Evolutionary conservation across 2,329 filamentous ascomycete genomes (phyloP), one percentile per base, ranked within the genome.

Genomic region (Ceratocystis cubensis): DNA sequence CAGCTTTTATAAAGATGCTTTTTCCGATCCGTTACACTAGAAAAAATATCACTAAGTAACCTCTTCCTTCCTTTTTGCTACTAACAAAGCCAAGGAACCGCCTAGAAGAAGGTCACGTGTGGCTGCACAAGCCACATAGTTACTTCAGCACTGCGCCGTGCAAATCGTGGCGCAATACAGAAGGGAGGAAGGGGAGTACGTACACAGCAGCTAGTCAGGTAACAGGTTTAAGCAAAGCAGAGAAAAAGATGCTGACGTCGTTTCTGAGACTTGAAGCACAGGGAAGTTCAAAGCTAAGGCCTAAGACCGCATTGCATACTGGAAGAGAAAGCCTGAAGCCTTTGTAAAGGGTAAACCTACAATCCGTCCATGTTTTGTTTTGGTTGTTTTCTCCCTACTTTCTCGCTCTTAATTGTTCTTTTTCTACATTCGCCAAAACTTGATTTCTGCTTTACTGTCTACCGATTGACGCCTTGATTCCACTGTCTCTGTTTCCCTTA

Each of bases 191-290:
- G 2, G 15, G 6, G 28, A 17, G 5, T 59, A 59, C 53, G 25
- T 13, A 57, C n/a, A 50, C 17, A 41, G 37, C 22, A 25, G 20
- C 30, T 33, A 33, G 30, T 33, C 6, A 33, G 30, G 10, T 6
- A 20, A 22, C 46, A 20, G 17, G 46, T 50, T 20, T 17, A 50
- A 22, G n/a, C 46, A 13, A n/a, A 33, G 53, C 28, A 57, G 25
- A 17, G n/a, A 57, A 57, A 57, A 57, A 57, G 53, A 57, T 57
- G 53, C 53, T 59, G 53, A 59, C 53, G 53, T 59, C 53, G 53
- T 59, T 59, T 33, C 53, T 59, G 53, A 30, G 17, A 37, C 53
- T 17, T 30, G 22, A 57, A 30, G 22, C 33, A 22, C 10, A 57
- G 53, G 28, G 33, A 50, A 22, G 46, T 10, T 50, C 17, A 50